Conservation (phyloP, 495 filamentous ascomycete species). For the Tuber borchii region DNA sequence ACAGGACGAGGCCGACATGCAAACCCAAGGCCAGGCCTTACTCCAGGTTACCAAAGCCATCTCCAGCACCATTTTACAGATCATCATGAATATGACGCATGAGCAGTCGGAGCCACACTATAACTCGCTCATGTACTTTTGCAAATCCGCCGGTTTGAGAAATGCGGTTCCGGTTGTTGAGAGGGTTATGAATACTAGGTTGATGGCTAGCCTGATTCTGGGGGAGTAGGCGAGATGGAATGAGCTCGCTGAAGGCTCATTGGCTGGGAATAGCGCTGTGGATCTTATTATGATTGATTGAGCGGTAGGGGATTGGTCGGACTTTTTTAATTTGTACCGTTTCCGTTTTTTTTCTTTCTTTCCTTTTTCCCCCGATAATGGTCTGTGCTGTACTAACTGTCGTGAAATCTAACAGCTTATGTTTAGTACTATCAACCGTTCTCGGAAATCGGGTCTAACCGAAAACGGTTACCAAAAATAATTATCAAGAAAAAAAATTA, state of each 20-base stretch:
- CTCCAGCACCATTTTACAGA: not conserved
- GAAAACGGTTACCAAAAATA: not conserved
- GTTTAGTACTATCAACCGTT: not conserved
- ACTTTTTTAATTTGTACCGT: not conserved
- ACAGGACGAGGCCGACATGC: not conserved
- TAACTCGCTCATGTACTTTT: not conserved
- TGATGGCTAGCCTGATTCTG: not conserved
- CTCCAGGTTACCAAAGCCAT: not conserved
- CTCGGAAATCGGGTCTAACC: not conserved
- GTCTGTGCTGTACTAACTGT: not conserved
- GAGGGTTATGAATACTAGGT: not conserved
- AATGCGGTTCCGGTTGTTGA: not conserved
- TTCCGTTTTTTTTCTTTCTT: not conserved
- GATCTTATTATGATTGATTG: not conserved
- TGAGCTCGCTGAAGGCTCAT: not conserved
- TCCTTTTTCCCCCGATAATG: too few relatives aligned
- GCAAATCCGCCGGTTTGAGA: rapidly evolving
- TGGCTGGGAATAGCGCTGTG: not conserved
- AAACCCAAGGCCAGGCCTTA: not conserved
- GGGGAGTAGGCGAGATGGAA: not conserved
- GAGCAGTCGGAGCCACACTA: not conserved
- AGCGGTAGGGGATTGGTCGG: not conserved
- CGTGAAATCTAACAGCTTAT: not conserved
- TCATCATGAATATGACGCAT: not conserved
- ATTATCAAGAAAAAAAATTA: not conserved